phyloP scores from a whole-genome alignment of 2,329 filamentous ascomycete genomes.

The Parasarocladium wereldwijsianum region DNA sequence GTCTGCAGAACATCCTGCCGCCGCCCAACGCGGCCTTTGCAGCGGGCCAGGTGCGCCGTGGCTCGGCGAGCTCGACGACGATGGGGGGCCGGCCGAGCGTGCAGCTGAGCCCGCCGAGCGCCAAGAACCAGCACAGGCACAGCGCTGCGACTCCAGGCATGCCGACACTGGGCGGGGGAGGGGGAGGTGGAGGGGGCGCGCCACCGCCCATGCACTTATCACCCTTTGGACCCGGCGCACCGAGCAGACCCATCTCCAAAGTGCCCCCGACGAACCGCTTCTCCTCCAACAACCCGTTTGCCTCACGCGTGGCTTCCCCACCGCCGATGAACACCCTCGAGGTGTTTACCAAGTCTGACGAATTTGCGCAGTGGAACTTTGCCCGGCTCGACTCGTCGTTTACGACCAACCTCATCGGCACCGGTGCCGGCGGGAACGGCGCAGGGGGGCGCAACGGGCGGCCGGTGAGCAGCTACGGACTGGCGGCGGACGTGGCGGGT shows the following conservation, averaged over 20 bases:
- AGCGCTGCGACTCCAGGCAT: too few relatives aligned
- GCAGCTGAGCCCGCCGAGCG: slow-evolving; percentile 12
- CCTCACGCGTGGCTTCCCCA: slow-evolving; percentile 17
- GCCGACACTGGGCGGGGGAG: too few relatives aligned
- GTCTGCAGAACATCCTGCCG: slow-evolving; percentile 57
- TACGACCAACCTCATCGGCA: too few relatives aligned
- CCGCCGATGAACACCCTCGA: slow-evolving; percentile 39
- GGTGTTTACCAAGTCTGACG: slow-evolving; percentile 44
- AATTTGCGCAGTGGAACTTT: slow-evolving; percentile 44
- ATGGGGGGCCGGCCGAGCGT: slow-evolving; percentile 8
- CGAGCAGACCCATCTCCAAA: slow-evolving; percentile 15
- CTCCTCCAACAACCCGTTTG: slow-evolving; percentile 48
- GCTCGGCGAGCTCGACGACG: slow-evolving; percentile 11
- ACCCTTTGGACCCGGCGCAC: slow-evolving; percentile 12
- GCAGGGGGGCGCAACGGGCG: slow-evolving; percentile 14
- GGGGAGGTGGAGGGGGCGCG: too few relatives aligned
- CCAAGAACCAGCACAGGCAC: too few relatives aligned
- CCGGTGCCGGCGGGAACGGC: not conserved
- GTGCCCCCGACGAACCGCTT: slow-evolving; percentile 25
- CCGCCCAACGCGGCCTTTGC: slow-evolving; percentile 27
- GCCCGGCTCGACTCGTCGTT: slow-evolving; percentile 30
- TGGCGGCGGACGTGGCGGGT: slow-evolving; percentile 34
- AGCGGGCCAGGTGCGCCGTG: slow-evolving; percentile 12
- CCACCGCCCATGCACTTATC: slow-evolving; percentile 13
- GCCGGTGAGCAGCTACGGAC: slow-evolving; percentile 41